phyloP scores from a whole-genome alignment of 73 alveolate species.

The Tetrahymena borealis region DNA sequence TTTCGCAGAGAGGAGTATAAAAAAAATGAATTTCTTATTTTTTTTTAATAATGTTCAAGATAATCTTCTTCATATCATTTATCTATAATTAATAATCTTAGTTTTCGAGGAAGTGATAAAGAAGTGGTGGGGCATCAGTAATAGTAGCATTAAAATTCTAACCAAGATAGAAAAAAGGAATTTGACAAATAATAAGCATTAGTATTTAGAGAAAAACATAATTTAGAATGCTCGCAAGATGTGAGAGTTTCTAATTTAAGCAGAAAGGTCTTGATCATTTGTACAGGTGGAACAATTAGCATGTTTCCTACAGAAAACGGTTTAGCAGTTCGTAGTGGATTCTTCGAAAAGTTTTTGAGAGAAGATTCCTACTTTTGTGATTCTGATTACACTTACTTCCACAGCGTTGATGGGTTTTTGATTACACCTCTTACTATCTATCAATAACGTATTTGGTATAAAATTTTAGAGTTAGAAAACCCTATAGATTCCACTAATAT shows the following conservation, averaged over 20 bases:
- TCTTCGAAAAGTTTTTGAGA: conserved; percentile 3
- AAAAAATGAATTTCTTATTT: no score
- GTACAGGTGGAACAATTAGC: conserved; percentile 41
- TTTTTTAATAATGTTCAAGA: no score
- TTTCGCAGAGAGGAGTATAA: no score
- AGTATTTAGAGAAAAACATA: background rate
- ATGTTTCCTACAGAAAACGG: conserved; percentile 41
- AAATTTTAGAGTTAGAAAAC: conserved; percentile 50
- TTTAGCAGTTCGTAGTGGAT: conserved; percentile 17
- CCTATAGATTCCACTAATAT: conserved; percentile 84
- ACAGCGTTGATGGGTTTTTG: conserved; percentile 25
- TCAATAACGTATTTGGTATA: conserved; percentile 47
- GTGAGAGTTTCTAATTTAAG: background rate
- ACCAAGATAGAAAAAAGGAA: background rate
- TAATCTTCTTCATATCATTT: no score
- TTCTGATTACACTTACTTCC: conserved; percentile 23
- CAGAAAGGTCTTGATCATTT: conserved; percentile 25
- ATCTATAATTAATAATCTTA: no score
- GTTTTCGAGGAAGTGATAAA: no score
- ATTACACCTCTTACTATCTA: conserved; percentile 55
- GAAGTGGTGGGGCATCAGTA: no score
- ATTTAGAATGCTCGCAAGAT: background rate
- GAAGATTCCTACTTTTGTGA: conserved; percentile 37
- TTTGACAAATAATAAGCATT: background rate
- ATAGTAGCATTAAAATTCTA: no score